phyloP scores from a whole-genome alignment of 352 stramenopile genomes.

The Salisapilia sapeloensis region DNA sequence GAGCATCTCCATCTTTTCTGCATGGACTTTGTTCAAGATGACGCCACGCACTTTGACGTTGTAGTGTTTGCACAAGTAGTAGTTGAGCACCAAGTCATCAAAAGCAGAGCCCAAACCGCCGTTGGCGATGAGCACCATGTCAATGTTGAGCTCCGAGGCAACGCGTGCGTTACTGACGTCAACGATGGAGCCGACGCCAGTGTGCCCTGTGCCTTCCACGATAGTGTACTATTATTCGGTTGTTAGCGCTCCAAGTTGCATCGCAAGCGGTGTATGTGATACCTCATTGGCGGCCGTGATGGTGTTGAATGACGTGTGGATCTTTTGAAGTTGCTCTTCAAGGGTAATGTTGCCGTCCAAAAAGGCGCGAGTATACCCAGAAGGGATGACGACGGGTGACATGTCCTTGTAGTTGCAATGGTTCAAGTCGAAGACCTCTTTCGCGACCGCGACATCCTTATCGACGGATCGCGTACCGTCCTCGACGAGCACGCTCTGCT shows the following conservation, averaged over 20 bases:
- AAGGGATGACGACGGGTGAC: slow-evolving; percentile 92
- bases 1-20: slow-evolving; percentile 72
- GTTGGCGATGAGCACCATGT: slow-evolving; percentile 93
- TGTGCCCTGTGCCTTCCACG: slow-evolving; percentile 82
- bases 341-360: slow-evolving; percentile 86
- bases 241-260: background rate
- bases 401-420: slow-evolving; percentile 89
- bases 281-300: slow-evolving; percentile 53
- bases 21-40: slow-evolving; percentile 92
- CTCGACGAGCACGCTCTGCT: slow-evolving; percentile 77
- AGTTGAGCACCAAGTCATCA: slow-evolving; percentile 90
- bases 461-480: slow-evolving; percentile 68
- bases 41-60: slow-evolving; percentile 87
- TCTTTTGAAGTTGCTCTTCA: slow-evolving; percentile 48
- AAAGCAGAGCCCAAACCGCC: slow-evolving; percentile 89
- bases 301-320: slow-evolving; percentile 43
- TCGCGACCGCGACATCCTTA: slow-evolving; percentile 79
- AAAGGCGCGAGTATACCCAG: slow-evolving; percentile 92
- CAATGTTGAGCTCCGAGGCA: slow-evolving; percentile 79
- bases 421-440: slow-evolving; percentile 91
- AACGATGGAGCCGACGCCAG: slow-evolving; percentile 93
- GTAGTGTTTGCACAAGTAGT: slow-evolving; percentile 85
- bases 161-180: slow-evolving; percentile 93
- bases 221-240: slow-evolving; percentile 36
- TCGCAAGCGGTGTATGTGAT: background rate